Evolutionary conservation across 2,329 filamentous ascomycete genomes (phyloP), one percentile per base, ranked within the genome.

Genomic region (Pestalotiopsis sp.): DNA sequence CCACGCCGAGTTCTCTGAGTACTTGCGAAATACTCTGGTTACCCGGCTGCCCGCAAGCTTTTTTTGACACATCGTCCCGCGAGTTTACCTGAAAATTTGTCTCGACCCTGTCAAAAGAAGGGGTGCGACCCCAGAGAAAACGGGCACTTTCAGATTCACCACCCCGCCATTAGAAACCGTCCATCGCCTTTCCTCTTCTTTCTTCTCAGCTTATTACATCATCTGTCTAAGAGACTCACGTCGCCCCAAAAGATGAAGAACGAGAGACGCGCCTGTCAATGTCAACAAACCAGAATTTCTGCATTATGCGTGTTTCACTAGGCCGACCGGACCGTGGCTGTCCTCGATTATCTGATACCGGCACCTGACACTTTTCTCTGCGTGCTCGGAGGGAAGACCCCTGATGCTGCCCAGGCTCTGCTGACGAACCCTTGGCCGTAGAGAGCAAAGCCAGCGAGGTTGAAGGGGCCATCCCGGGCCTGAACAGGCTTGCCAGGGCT

Each of bases 241-340:
- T 9, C 45, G 45, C 45, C 45, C 20, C 45, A 20, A 52, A 23
- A n/a, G 4, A 52, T n/a, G 31, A 36, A 36, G 31, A 27, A 27
- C 27, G 27, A 49, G 17, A 49, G 45, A 52, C 45, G 45, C 45
- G 45, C 17, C 20, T 20, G 23, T 52, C 45, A 52, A 36, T 20
- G 45, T 52, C 45, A 52, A 52, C 45, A 52, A 52, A 52, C 17
- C 45, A 52, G 20, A 20, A 52, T n/a, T 36, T 23, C 14, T 52
- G 57, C 57, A 27, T 36, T 27, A n/a, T 39, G 39, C 61, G 39
- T 31, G 61, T 64, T 64, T 64, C 61, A 64, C 61, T 23, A 64
- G n/a, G 20, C 20, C n/a, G 61, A 49, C 39, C 38, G 61, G 38
- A 45, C 39, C 25, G 39, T 45, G 61, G 61, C 39, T 52, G 27